A percentile compares a stretch with the other conserved stretches of the same genome.
These are phyloP conservation scores for Penicillium oxalicum DNA, from an alignment of 2,329 filamentous ascomycete species.

Conservation along the genomic window DNA sequence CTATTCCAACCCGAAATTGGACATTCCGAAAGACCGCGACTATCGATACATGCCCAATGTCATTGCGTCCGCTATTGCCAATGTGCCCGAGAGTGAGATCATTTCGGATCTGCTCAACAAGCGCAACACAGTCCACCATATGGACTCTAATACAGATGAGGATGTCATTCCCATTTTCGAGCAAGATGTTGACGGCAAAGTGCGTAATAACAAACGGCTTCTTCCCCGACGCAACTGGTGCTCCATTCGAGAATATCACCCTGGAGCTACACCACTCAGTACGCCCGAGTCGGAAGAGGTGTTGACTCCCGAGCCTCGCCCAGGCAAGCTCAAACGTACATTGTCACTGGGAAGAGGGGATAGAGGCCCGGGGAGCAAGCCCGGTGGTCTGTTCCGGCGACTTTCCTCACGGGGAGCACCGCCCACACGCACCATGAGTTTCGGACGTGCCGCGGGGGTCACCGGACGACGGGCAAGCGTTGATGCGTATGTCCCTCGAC, in stretches of 20 bases:
- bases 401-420: constrained; percentile 39
- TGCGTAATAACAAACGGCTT: constrained; percentile 83
- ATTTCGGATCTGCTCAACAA: constrained; percentile 90
- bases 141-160: constrained; percentile 73
- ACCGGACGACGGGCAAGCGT: constrained; percentile 31
- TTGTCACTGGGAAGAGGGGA: constrained; percentile 57
- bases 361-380: constrained; percentile 34
- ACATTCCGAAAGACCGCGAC: constrained; percentile 79
- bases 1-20: constrained; percentile 80
- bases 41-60: constrained; percentile 96
- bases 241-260: constrained; percentile 77
- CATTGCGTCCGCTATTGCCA: constrained; percentile 89
- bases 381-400: constrained; percentile 40
- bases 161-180: constrained; percentile 92
- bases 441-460: constrained; percentile 23
- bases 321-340: constrained; percentile 48
- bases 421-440: constrained; percentile 34
- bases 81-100: constrained; percentile 79
- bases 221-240: constrained; percentile 94
- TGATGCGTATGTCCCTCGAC: constrained; percentile 26
- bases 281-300: constrained; percentile 51
- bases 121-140: constrained; percentile 69
- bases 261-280: constrained; percentile 66
- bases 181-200: constrained; percentile 81
- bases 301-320: constrained; percentile 25